Base-by-base conservation (phyloP, 2,329 filamentous ascomycete species). In the Fusarium falciforme region DNA sequence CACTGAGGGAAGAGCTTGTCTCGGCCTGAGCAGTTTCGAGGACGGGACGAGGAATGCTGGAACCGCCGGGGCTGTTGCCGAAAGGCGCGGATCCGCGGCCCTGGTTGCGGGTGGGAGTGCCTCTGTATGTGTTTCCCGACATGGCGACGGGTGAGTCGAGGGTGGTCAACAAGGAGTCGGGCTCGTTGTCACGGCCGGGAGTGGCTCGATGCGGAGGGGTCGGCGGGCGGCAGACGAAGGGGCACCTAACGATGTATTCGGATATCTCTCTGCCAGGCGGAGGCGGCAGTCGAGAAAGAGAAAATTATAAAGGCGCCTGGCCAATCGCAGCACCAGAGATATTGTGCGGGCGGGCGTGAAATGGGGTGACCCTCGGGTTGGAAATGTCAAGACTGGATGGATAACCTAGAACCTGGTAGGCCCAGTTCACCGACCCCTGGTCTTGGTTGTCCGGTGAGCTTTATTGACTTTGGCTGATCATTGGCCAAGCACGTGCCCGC, bases 1-100 rank as follows among this genome's bases (percentile, higher is more conserved):
- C 94, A 85, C 94, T 98, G 85, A 98, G 90, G 44, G 93, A 92
- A 64, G 94, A 93, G 74, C 82, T 84, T 66, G 84, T 76, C 77
- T 93, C 93, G 84, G 86, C 90, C 75, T 88, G 85, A 52, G 71
- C 40, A 25, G 70, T 66, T 60, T 95, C 93, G 73, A 90, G 86
- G 60, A 93, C 90, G 54, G 93, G 93, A 78, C 93, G 89, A 77
- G 93, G 93, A 80, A 95, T 95, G 80, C 85, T 88, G 59, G 93
- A 94, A 68, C 86, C 78, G 65, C 84, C 84, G 67, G 89, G 91
- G 82, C 90, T 92, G 83, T 88, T 90, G 81, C 83, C 83, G 82
- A 92, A 92, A 73, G 89, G 89, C 71, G 90, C 85, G 76, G 84
- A 85, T 75, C 88, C 89, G 78, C 91, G 88, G 76, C 84, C 83